Conservation (phyloP, 73 alveolate genomes). For the Tetrahymena thermophila region DNA sequence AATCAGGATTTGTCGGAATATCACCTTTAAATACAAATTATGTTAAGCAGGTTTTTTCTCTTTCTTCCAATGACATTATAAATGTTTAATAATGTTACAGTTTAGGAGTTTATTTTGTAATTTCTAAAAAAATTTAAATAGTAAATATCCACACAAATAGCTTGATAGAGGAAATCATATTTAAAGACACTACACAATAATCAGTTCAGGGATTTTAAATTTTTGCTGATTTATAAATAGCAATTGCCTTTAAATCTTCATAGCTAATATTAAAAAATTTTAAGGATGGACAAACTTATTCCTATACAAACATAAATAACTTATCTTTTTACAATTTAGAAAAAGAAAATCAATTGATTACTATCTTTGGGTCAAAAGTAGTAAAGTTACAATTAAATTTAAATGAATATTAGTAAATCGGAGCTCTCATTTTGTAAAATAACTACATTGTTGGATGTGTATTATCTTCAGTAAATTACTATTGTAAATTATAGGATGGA, state of each 20-base stretch:
- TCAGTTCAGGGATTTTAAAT: background rate
- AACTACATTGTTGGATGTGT: background rate
- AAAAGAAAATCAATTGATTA: background rate
- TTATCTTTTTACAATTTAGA: background rate
- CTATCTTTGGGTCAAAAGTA: background rate
- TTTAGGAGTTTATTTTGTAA: background rate
- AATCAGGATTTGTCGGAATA: background rate
- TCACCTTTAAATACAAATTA: background rate
- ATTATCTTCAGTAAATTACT: background rate
- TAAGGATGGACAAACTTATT: background rate
- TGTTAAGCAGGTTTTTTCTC: background rate
- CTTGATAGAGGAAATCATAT: background rate
- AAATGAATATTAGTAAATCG: background rate
- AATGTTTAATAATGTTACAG: background rate
- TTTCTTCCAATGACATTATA: background rate
- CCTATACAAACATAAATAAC: background rate
- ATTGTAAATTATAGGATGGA: background rate
- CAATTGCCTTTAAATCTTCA: background rate
- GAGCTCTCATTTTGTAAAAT: background rate
- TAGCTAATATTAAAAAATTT: background rate
- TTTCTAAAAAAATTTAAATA: background rate
- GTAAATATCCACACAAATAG: background rate
- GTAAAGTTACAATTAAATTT: background rate
- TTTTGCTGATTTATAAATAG: background rate
- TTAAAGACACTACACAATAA: background rate